Conservation (phyloP, 768 basidiomycete genomes). For the Candolleomyces eurysporus region DNA sequence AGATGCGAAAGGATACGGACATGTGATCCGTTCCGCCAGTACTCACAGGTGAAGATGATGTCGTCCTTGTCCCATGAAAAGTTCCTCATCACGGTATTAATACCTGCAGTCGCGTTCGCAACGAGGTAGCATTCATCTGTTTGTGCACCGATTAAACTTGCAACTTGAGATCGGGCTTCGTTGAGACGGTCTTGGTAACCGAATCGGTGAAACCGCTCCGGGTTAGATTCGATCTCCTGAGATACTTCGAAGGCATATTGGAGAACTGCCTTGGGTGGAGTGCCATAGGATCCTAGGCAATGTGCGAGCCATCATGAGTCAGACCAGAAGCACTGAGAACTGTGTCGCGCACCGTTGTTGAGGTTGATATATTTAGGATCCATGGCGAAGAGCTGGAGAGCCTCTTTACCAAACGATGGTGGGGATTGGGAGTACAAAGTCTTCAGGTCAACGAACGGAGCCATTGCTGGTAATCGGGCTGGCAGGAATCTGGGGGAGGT, state of each 20-base stretch:
- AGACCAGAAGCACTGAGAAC: neutral
- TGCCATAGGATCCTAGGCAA: constrained; percentile 55
- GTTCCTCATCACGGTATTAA: constrained; percentile 68
- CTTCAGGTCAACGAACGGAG: constrained; percentile 2
- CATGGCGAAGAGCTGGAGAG: constrained; percentile 54
- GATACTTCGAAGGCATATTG: constrained; percentile 41
- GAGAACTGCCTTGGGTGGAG: constrained; percentile 51
- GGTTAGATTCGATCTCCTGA: constrained; percentile 46
- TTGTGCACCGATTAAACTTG: constrained; percentile 48
- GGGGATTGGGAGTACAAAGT: constrained; percentile 25
- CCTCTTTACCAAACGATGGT: constrained; percentile 52
- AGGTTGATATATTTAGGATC: constrained; percentile 61
- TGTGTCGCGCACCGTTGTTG: constrained; percentile 52
- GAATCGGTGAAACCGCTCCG: constrained; percentile 53
- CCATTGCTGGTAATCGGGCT: no score
- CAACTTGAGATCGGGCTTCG: constrained; percentile 43
- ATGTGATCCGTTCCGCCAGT: neutral
- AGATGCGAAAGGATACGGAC: constrained; percentile 14
- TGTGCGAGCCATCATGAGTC: neutral
- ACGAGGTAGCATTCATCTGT: constrained; percentile 60
- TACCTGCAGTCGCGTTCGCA: constrained; percentile 59
- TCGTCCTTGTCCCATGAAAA: constrained; percentile 68
- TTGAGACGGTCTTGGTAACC: constrained; percentile 31
- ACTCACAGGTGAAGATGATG: constrained; percentile 60
- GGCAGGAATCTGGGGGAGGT: no score